Evolutionary conservation across 805 yeast species (phyloP).

Genomic region (Teunomyces cretensis): DNA sequence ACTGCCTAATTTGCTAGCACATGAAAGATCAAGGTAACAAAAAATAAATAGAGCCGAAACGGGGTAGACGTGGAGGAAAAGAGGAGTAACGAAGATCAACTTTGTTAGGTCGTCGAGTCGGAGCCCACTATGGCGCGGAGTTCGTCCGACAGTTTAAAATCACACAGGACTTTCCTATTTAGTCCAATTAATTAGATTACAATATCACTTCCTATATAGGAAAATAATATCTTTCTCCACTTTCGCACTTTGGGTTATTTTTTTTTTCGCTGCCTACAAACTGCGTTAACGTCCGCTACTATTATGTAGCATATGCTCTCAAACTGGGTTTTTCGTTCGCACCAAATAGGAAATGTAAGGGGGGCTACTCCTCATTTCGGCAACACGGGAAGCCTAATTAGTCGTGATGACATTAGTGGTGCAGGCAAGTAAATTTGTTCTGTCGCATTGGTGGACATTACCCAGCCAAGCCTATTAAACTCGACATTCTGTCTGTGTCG

Average conservation of each 20-base stretch:
- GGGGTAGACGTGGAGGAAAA: not conserved
- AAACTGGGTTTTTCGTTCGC: not conserved
- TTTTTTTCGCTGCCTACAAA: not conserved
- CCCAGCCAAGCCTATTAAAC: too few relatives aligned
- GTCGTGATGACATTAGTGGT: not conserved
- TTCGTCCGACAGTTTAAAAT: not conserved
- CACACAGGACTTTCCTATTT: not conserved
- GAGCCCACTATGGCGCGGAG: not conserved
- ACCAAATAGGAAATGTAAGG: constrained; percentile 1
- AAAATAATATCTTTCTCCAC: constrained; percentile 3
- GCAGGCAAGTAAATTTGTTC: not conserved
- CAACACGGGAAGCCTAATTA: not conserved
- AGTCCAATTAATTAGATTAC: constrained; percentile 4
- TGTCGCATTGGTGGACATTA: too few relatives aligned
- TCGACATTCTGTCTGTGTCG: too few relatives aligned
- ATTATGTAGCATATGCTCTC: constrained; percentile 1
- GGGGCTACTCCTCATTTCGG: not conserved
- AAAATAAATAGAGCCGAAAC: not conserved
- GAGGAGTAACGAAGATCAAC: constrained; percentile 1
- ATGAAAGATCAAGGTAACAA: not conserved
- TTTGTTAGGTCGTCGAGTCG: not conserved
- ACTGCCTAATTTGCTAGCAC: not conserved
- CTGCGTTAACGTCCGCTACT: not conserved
- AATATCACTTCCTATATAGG: constrained; percentile 4
- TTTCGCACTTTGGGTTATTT: not conserved